Base-by-base conservation (phyloP, 495 filamentous ascomycete genomes). In the Penicillium roqueforti region DNA sequence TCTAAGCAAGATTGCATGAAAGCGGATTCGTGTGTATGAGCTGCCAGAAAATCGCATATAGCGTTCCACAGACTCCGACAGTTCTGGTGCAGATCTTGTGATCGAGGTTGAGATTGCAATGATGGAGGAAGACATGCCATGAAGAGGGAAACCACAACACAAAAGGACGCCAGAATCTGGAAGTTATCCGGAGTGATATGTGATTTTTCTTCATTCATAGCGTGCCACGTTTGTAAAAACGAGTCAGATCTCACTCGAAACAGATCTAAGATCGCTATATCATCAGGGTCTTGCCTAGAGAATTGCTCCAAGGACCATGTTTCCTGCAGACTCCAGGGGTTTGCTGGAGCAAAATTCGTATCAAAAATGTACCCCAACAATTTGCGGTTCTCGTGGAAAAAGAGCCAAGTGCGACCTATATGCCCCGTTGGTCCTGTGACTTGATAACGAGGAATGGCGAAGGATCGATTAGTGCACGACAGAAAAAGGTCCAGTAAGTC, bases 121-220 rank as follows among this genome's bases (percentile, higher is more conserved):
- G 70, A 55, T 6, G 62, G 56, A n/a, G 73, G 68, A 46, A 74
- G 53, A 53, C 55, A 74, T 54, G 66, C 66, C 39, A 57, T 58
- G 52, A 74, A 71, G 42, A 73, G 48, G 26, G 63, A 56, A 28
- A 61, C 58, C 13, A 68, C 57, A 38, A 74, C 68, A 57, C 71
- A 79, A 47, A 75, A 70, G 28, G 76, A 79, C 23, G 63, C 63
- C 32, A 78, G 50, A 23, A 80, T 76, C 37, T 80, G 75, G 47
- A 80, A 52, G 39, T 74, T 66, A 45, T 78, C 77, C 14, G 66
- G 53, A 22, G 74, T 77, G 5, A 80, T 60, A 57, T 79, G 68
- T 36, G 70, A 70, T 46, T 66, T 74, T 7, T 72, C 70, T 40
- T 67, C 64, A 19, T 54, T 67, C 37, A 80, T 59, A 16, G 64